Evolutionary conservation across 2,329 filamentous ascomycete species (phyloP).

Genomic region (Colletotrichum costaricense): DNA sequence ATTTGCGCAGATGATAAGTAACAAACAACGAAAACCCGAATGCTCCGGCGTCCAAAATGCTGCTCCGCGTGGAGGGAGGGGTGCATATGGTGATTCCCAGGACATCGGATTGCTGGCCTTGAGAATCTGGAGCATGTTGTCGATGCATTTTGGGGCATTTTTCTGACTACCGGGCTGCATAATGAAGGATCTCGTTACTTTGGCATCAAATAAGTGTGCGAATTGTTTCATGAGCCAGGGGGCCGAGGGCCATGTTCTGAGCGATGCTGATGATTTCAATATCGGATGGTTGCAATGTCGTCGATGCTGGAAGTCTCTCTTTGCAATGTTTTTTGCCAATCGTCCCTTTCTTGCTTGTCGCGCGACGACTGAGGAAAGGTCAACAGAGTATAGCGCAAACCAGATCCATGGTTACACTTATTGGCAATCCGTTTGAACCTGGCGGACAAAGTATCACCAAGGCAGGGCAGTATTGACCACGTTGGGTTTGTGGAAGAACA

Average conservation of each 20-base stretch:
- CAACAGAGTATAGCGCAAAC: background rate
- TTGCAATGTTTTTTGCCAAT: background rate
- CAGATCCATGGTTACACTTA: background rate
- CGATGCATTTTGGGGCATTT: background rate
- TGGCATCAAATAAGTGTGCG: background rate
- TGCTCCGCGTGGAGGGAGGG: background rate
- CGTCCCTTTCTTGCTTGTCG: background rate
- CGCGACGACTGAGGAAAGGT: background rate
- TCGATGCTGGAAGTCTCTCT: background rate
- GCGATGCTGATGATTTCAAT: background rate
- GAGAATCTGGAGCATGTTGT: background rate
- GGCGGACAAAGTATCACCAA: background rate
- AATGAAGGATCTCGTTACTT: background rate
- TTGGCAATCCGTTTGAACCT: background rate
- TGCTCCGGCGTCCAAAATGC: background rate
- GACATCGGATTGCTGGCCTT: background rate
- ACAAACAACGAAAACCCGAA: background rate
- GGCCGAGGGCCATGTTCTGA: background rate
- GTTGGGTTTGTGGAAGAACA: background rate
- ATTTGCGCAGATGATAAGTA: background rate
- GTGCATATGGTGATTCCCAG: background rate
- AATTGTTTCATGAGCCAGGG: background rate
- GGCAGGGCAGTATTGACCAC: background rate
- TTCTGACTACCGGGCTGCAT: background rate
- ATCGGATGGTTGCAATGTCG: background rate